phyloP scores from a whole-genome alignment of 108 stramenopile genomes.

The Fragilariopsis cylindrus region DNA sequence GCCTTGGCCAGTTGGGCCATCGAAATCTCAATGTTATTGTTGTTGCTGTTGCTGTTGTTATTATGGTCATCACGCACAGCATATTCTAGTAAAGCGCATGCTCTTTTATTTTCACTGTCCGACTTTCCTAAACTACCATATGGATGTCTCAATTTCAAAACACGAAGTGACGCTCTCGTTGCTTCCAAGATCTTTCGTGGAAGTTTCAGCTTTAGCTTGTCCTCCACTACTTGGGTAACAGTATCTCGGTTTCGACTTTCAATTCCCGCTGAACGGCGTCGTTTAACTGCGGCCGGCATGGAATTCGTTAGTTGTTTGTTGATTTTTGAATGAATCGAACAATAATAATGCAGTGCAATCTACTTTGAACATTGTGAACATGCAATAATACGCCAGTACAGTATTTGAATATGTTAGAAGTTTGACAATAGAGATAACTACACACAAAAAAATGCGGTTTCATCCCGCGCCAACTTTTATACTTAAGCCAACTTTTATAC shows the following conservation, averaged over 20 bases:
- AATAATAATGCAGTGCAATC: too few relatives aligned
- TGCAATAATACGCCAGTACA: too few relatives aligned
- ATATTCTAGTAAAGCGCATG: conserved; percentile 41
- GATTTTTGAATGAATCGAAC: too few relatives aligned
- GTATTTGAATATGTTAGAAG: too few relatives aligned
- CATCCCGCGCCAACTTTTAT: too few relatives aligned
- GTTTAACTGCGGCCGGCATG: not conserved
- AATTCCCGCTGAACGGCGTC: not conserved
- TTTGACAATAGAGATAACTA: too few relatives aligned
- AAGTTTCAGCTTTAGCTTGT: conserved; percentile 16
- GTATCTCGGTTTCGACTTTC: conserved; percentile 6
- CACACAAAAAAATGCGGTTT: too few relatives aligned
- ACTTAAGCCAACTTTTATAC: too few relatives aligned
- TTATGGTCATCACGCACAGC: conserved; percentile 23
- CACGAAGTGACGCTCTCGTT: conserved; percentile 26
- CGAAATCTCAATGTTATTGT: conserved; percentile 15
- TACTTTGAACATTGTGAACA: too few relatives aligned
- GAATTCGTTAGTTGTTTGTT: too few relatives aligned
- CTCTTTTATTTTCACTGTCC: conserved; percentile 35
- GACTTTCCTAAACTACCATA: conserved; percentile 36
- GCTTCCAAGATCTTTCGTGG: conserved; percentile 20
- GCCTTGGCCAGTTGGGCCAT: conserved; percentile 33
- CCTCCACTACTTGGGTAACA: conserved; percentile 19
- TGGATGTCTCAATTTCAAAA: conserved; percentile 20
- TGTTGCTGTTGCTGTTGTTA: not conserved